Base-by-base conservation (phyloP, 2,329 filamentous ascomycete genomes). In the Epichloe gansuensis region DNA sequence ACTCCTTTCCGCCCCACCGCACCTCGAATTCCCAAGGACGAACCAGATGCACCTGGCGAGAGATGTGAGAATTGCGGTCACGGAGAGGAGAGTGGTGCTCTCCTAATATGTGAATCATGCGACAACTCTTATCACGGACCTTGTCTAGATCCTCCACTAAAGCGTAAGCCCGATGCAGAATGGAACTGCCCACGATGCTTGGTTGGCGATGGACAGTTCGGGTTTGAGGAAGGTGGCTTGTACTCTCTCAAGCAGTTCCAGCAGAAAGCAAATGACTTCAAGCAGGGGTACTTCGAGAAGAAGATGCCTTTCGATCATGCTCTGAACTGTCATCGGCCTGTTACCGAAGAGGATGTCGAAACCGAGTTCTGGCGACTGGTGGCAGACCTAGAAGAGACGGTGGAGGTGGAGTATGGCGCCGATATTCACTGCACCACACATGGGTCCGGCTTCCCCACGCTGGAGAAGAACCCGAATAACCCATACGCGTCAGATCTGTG, bases 381-480 rank as follows among this genome's bases (percentile, higher is more conserved):
- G 0, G 88, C 93, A 47, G 94, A 90, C 61, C 77, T 96, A 49
- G 91, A 94, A 56, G 93, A 97, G 67, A 94, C 89, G 0, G 90
- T 97, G 1, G 93, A 97, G 66, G 93, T 98, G 2, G 93, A 98
- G 64, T 98, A 98, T 62, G 93, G 93, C 40, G 93, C 93, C 9
- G 93, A 98, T 62, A 96, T 98, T 50, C 93, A 98, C 66, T 96
- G 90, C 49, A 97, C 93, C 0, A 98, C 93, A 0, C 93, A 98
- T 63, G 93, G 93, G 8, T 97, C 91, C 57, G 93, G 91, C 1
- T 98, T 98, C 60, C 93, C 93, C 0, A 97, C 91, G 0, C 82
- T 94, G 8, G 93, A 98, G 65, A 88, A 85, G 62, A 84, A 96
- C 54, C 93, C 93, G 0, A 81, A 84, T 47, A 87, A 96, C 64